Evolutionary conservation across 768 basidiomycete species (phyloP).

Genomic region (Kwoniella shandongensis): DNA sequence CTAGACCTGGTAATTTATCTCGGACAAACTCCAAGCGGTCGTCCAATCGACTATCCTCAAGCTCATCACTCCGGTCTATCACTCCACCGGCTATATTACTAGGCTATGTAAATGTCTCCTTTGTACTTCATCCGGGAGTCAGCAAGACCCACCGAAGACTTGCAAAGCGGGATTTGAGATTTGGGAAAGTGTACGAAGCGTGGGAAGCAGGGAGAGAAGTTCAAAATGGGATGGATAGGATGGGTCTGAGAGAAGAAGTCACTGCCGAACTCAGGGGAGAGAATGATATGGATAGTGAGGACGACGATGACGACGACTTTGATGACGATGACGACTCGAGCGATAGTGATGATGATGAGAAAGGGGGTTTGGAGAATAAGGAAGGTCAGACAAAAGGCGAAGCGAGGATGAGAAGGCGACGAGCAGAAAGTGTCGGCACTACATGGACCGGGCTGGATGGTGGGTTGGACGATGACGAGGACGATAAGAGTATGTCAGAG

Average conservation of each 20-base stretch:
- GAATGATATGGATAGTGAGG: slow-evolving; percentile 15
- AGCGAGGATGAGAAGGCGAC: background rate
- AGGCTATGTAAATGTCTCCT: slow-evolving; percentile 28
- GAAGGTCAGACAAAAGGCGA: background rate
- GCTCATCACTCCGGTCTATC: slow-evolving; percentile 9
- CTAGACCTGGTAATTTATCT: background rate
- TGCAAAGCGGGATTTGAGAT: slow-evolving; percentile 43
- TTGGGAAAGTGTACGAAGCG: slow-evolving; percentile 48
- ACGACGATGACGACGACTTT: slow-evolving; percentile 18
- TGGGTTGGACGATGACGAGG: slow-evolving; percentile 15
- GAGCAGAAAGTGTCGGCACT: slow-evolving; percentile 6
- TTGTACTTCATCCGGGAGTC: slow-evolving; percentile 42
- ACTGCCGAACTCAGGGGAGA: slow-evolving; percentile 8
- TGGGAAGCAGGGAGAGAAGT: slow-evolving; percentile 44
- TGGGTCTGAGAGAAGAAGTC: slow-evolving; percentile 15
- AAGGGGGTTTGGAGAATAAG: background rate
- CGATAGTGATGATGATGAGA: slow-evolving; percentile 10
- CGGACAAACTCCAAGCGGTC: background rate
- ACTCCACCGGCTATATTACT: slow-evolving; percentile 2
- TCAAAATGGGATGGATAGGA: slow-evolving; percentile 23
- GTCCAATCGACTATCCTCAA: background rate
- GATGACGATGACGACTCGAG: slow-evolving; percentile 19
- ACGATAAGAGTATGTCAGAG: slow-evolving; percentile 20
- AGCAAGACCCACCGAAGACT: slow-evolving; percentile 43
- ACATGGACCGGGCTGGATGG: slow-evolving; percentile 7